phyloP scores from a whole-genome alignment of 2,329 filamentous ascomycete genomes.

The Lachnellula arida region DNA sequence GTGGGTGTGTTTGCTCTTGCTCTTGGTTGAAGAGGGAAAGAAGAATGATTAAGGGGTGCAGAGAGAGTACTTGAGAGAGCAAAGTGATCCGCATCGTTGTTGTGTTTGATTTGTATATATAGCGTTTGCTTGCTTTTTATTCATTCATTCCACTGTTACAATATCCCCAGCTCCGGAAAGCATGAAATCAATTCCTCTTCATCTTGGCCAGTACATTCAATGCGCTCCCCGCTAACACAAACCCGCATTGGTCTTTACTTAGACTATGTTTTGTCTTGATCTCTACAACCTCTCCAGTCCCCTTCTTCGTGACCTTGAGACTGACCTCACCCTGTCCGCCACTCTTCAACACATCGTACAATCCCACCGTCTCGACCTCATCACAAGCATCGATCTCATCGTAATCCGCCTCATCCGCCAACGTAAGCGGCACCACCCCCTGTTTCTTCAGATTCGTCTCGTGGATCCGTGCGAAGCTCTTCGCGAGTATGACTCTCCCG shows the following conservation, averaged over 20 bases:
- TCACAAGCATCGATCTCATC: constrained; percentile 88
- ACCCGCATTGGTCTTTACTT: constrained; percentile 83
- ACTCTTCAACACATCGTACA: constrained; percentile 74
- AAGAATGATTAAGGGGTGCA: too few species aligned
- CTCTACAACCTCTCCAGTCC: constrained; percentile 57
- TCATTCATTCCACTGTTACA: too few species aligned
- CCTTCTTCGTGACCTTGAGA: constrained; percentile 58
- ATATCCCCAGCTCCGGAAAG: not conserved
- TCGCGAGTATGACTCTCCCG: constrained; percentile 92
- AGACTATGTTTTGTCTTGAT: constrained; percentile 84
- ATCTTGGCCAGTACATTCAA: constrained; percentile 79
- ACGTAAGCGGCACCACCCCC: constrained; percentile 98
- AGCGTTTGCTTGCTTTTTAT: too few species aligned
- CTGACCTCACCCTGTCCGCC: constrained; percentile 74
- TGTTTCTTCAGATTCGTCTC: constrained; percentile 99
- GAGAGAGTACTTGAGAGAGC: too few species aligned
- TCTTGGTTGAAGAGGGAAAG: too few species aligned
- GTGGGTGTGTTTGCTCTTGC: too few species aligned
- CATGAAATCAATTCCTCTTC: constrained; percentile 18
- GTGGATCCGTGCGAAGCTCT: constrained; percentile 97
- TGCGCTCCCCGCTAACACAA: constrained; percentile 90
- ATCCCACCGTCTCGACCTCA: constrained; percentile 72
- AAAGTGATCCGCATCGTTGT: too few species aligned
- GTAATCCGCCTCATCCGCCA: constrained; percentile 91
- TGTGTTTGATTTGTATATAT: too few species aligned